Evolutionary conservation across 2,329 filamentous ascomycete species (phyloP), one percentile per base, ranked within the genome.

Genomic region (Rhynchosporium graminicola): DNA sequence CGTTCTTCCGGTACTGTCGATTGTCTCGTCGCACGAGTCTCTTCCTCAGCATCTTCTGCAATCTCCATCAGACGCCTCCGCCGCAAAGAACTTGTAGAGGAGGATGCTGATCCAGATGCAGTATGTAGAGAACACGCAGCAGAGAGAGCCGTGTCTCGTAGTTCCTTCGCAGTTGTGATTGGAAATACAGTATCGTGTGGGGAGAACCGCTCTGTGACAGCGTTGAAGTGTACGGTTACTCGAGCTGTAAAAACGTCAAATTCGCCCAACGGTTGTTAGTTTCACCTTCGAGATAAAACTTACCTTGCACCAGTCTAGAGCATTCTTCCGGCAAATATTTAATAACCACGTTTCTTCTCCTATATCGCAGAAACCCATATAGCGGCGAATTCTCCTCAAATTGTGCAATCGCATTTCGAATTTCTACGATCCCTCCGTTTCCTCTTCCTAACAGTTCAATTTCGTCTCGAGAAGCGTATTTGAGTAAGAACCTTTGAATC

Each of bases 291-390:
- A 40, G 50, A 29, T 45, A 48, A 45, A 45, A 42, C 85, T 70
- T 77, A 97, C 95, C 95, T 90, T 97, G 91, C 59, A 99, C 81
- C 60, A 99, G 81, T 71, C 95, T 86, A 66, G 95, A 98, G 68
- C 93, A 94, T 63, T 88, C 91, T 64, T 96, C 91, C 0, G 94
- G 95, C 65, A 97, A 83, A 75, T 95, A 97, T 79, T 95, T 97
- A 76, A 99, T 84, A 64, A 99, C 79, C 55, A 98, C 90, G 77
- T 92, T 97, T 74, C 92, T 87, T 74, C 93, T 87, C 61, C 94
- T 84, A 76, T 97, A 98, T 71, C 91, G 87, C 69, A 99, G 79
- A 74, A 97, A 92, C 59, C 95, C 95, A 74, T 96, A 99, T 54
- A 99, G 80, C 28, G 95, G 95, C 66, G 92, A 95, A 60, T 86